Evolutionary conservation across 129 eudicot species (phyloP), one percentile per base, ranked within the genome.

Genomic region (Ambrosia artemisiifolia): DNA sequence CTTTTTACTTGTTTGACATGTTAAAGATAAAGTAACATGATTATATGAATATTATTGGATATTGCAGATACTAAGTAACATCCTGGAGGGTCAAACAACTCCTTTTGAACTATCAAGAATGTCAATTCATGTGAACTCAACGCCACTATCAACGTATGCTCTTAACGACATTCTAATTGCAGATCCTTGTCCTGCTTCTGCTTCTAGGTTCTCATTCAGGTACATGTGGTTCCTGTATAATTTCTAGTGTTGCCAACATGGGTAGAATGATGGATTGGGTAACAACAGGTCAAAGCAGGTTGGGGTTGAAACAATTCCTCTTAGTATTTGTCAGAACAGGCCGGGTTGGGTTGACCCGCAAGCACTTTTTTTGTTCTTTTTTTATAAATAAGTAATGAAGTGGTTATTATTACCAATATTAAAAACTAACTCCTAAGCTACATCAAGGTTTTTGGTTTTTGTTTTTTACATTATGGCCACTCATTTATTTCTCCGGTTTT

Each of bases 201-300:
- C 81, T 50, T 94, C 99, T 73, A 82, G 97, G 46, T 88, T 90
- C 84, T 90, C 99, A 67, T 88, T 90, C 89, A 88, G 95, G 98
- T 93, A 75, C 19, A 8, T 49, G 43, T 65, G 18, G 17, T 18
- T 54, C 54, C 40, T 69, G 43, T 18, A 65, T 57, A 18, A 19
- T 12, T 32, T 33, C 36, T 34, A 49, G 12, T 38, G 54, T 1
- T 40, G 51, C 51, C 51, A 18, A 40, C 3, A 34, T n/a, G 42
- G 10, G 34, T 34, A 48, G 68, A 12, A 24, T 63, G 36, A 32
- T 13, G 69, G 36, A 63, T 36, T n/a, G 48, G 69, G 28, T 24
- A 24, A 24, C 28, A 24, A 24, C 28, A 24, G 28, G 69, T 38
- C 49, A 36, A 35, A 34, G 36, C 50, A 35, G 4, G 49, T 36